These are phyloP conservation scores for Skeletonema costatum DNA, from an alignment of 108 stramenopile genomes.

Conservation along the genomic window DNA sequence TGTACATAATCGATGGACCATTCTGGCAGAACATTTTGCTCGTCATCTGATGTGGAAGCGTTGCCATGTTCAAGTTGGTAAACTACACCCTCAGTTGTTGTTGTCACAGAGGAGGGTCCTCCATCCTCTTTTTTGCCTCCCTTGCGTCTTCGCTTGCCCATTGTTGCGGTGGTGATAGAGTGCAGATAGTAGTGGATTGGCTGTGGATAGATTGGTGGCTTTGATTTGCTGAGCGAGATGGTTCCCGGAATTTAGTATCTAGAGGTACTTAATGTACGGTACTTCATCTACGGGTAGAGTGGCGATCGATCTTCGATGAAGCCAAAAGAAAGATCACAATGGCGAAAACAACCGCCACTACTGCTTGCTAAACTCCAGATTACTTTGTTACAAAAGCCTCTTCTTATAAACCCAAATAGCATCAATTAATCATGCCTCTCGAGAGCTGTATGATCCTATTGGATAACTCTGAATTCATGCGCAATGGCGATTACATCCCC, in stretches of 20 bases:
- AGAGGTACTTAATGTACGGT: background rate
- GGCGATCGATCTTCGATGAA: background rate
- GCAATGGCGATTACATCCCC: conserved; percentile 98
- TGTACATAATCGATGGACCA: conserved; percentile 24
- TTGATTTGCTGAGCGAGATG: background rate
- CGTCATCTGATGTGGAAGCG: background rate
- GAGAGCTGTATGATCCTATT: conserved; percentile 98
- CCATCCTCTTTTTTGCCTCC: background rate
- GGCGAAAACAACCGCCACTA: background rate
- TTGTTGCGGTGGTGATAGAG: background rate
- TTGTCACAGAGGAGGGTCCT: background rate
- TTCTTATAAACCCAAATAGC: background rate
- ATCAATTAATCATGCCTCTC: conserved; percentile 88
- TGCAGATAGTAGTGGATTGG: no score
- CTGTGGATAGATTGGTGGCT: background rate
- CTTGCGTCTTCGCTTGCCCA: background rate
- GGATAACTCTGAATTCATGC: conserved; percentile 98
- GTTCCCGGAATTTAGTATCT: background rate
- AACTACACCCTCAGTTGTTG: background rate
- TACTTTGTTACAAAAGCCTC: background rate
- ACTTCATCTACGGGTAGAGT: background rate
- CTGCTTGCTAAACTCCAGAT: background rate
- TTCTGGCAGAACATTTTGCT: background rate
- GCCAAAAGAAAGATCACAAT: background rate
- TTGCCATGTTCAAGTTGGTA: background rate